Evolutionary conservation across 2,329 filamentous ascomycete genomes (phyloP).

Genomic region (Fusarium drepaniforme): DNA sequence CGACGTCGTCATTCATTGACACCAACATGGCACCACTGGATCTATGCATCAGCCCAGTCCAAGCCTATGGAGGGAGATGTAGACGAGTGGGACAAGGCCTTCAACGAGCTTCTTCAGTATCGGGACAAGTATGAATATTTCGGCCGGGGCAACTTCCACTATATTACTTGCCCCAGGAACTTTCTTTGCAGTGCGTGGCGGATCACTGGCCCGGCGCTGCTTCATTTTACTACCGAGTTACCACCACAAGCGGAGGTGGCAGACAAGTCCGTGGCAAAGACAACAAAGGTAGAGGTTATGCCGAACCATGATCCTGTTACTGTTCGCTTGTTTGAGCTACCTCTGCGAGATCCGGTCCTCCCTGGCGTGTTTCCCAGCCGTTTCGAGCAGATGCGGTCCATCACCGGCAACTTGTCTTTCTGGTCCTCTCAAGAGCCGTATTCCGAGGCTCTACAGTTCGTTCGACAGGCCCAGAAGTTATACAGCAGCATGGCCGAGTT

Average conservation of each 20-base stretch:
- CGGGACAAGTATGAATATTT: neutral
- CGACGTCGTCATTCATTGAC: neutral
- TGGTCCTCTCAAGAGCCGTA: neutral
- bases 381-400: slow-evolving; percentile 7
- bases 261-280: neutral
- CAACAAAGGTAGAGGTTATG: neutral
- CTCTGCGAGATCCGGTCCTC: slow-evolving; percentile 7
- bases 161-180: neutral
- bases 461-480: neutral
- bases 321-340: slow-evolving; percentile 6
- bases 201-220: neutral
- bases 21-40: slow-evolving; percentile 3
- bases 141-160: neutral
- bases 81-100: slow-evolving; percentile 4
- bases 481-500: neutral
- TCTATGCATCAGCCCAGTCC: slow-evolving; percentile 1
- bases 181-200: slow-evolving; percentile 2
- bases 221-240: neutral
- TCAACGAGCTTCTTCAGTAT: neutral
- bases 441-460: neutral
- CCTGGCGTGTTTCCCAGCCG: slow-evolving; percentile 8
- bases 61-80: neutral
- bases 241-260: neutral
- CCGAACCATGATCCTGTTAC: neutral
- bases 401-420: slow-evolving; percentile 7